Percentiles rank a stretch among this genome's conserved stretches.
Conservation (phyloP, 2,329 filamentous ascomycete genomes). For the Fonsecaea monophora region DNA sequence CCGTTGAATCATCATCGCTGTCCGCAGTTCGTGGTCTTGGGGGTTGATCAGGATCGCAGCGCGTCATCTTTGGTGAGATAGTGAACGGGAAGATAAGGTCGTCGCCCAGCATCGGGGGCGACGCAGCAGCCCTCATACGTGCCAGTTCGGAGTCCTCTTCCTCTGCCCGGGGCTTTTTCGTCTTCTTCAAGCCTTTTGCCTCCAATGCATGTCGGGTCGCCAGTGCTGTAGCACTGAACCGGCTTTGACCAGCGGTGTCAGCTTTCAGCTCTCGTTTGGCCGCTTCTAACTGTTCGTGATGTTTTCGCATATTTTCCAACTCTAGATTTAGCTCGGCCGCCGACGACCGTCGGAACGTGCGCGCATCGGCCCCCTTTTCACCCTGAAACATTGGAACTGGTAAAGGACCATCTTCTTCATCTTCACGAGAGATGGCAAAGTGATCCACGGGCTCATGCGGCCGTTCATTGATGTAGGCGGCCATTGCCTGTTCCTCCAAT, state of each 20-base stretch:
- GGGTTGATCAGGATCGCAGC: slow-evolving; percentile 77
- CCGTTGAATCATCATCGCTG: slow-evolving; percentile 59
- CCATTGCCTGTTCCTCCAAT: slow-evolving; percentile 69
- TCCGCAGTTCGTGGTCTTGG: slow-evolving; percentile 60
- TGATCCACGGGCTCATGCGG: slow-evolving; percentile 55
- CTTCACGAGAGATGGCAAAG: slow-evolving; percentile 51
- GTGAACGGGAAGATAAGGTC: slow-evolving; percentile 83
- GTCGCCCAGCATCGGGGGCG: slow-evolving; percentile 85
- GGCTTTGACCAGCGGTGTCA: slow-evolving; percentile 44
- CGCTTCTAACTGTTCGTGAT: slow-evolving; percentile 70
- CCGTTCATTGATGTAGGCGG: slow-evolving; percentile 58
- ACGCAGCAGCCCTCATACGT: slow-evolving; percentile 64
- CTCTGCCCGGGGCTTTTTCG: slow-evolving; percentile 31
- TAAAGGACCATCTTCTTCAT: slow-evolving; percentile 43
- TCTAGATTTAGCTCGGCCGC: slow-evolving; percentile 68
- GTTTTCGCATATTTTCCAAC: slow-evolving; percentile 78
- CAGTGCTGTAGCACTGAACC: slow-evolving; percentile 45
- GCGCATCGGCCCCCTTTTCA: slow-evolving; percentile 41
- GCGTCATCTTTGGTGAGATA: slow-evolving; percentile 80
- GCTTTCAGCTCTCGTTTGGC: slow-evolving; percentile 51
- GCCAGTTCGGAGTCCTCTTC: slow-evolving; percentile 49
- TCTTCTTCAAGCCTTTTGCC: slow-evolving; percentile 28
- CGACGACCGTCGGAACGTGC: slow-evolving; percentile 52
- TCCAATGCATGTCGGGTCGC: slow-evolving; percentile 40
- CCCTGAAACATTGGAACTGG: slow-evolving; percentile 41